These are phyloP conservation scores for Neonothopanus nambi DNA, from an alignment of 1,284 basidiomycete genomes.

Conservation along the genomic window DNA sequence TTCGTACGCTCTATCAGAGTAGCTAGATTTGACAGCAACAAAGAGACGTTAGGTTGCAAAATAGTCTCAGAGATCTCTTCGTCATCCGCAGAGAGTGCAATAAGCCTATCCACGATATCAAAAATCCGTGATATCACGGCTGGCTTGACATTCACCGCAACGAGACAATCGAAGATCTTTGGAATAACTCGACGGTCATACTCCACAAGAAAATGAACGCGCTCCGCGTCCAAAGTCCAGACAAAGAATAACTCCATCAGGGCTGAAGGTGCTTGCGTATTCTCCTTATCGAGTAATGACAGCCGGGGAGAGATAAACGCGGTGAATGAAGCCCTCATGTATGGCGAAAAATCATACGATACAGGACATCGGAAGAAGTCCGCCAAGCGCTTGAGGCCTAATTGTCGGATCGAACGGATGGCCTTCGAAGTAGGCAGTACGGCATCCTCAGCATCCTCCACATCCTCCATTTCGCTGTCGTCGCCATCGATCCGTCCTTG, in stretches of 20 bases:
- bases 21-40: constrained; percentile 76
- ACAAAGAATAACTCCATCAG: constrained; percentile 85
- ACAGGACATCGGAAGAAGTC: constrained; percentile 83
- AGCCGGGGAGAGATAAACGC: constrained; percentile 85
- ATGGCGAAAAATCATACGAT: constrained; percentile 76
- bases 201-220: constrained; percentile 64
- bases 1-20: constrained; percentile 68
- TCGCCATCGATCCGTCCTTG: constrained; percentile 52
- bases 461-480: constrained; percentile 36
- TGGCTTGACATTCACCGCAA: constrained; percentile 86
- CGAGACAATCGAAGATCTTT: constrained; percentile 80
- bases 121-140: constrained; percentile 80
- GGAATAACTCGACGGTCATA: constrained; percentile 74
- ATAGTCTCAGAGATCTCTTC: constrained; percentile 53
- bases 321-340: constrained; percentile 68
- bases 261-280: constrained; percentile 90
- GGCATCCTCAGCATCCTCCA: constrained; percentile 37
- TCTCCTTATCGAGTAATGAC: constrained; percentile 76
- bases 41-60: constrained; percentile 76
- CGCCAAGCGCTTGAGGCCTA: constrained; percentile 83
- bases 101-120: constrained; percentile 81
- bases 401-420: constrained; percentile 71
- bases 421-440: constrained; percentile 41
- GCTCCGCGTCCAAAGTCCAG: constrained; percentile 69
- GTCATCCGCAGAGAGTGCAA: constrained; percentile 58